Evolutionary conservation across 1,284 basidiomycete genomes (phyloP), one percentile per base, ranked within the genome.

Genomic region (Trichosporon sp.): DNA sequence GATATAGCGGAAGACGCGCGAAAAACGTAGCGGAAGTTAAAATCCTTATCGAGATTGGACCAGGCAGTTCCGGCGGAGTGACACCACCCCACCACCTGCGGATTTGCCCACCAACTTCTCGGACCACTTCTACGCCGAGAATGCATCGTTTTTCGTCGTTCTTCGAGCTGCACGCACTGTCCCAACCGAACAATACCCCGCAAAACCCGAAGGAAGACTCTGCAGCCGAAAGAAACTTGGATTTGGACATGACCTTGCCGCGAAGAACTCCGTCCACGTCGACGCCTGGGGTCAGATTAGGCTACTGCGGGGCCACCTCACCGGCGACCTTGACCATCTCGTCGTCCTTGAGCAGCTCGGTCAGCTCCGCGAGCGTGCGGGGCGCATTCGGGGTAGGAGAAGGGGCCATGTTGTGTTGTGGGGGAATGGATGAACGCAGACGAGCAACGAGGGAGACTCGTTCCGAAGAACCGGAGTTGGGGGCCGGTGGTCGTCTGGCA

Each of bases 241-340:
- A 87, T 84, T 92, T 97, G 32, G 91, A 92, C 91, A 97, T 94
- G 81, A 91, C 91, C 84, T 98, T 98, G 62, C 95, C 95, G 62
- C 95, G 87, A 15, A 98, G 86, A 21, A 98, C 89, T 42, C 96
- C 96, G 82, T 99, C 96, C 62, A 95, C 92, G 47, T 80, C 82
- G 69, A 83, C 73, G 38, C 81, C 82, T 83, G 29, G 18, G 44
- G 62, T 58, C 56, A 71, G 65, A 21, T 62, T 2, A 18, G 29
- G 21, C 7, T 18, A 31, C 2, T 15, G 8, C 35, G 18, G 25
- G 62, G 47, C 62, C 4, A 34, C 75, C 81, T 62, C 18, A 82
- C 94, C 93, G 63, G 93, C 95, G 32, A 98, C 91, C 84, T 97
- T 97, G 78, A 98, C 89, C 83, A 95, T 96, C 81, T 84, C 88